These are phyloP conservation scores for Rhodotorula mucilaginosa DNA, from an alignment of 1,284 basidiomycete species.

Conservation along the genomic window DNA sequence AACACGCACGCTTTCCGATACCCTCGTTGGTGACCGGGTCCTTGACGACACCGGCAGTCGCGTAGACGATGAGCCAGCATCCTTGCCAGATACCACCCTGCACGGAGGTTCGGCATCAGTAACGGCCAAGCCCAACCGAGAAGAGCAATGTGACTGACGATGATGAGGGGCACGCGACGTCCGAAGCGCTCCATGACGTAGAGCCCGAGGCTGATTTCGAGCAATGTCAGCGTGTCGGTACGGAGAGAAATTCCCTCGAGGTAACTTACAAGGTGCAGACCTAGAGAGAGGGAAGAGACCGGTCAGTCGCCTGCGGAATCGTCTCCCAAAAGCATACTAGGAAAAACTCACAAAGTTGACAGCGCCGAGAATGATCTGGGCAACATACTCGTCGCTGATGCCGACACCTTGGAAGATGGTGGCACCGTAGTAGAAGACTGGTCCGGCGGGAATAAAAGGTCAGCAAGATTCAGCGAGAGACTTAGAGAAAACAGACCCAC, in stretches of 20 bases:
- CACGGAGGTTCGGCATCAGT: too few relatives aligned
- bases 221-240: background rate
- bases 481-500: conserved; percentile 39
- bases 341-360: conserved; percentile 68
- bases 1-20: conserved; percentile 47
- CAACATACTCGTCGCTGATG: conserved; percentile 64
- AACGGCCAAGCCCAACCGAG: too few relatives aligned
- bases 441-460: background rate
- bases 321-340: background rate
- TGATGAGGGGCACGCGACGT: conserved; percentile 61
- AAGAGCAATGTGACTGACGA: conserved; percentile 35
- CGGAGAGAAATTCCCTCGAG: background rate
- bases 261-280: background rate
- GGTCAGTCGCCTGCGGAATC: conserved; percentile 41
- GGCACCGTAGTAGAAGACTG: conserved; percentile 59
- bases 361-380: conserved; percentile 66
- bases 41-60: conserved; percentile 67
- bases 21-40: conserved; percentile 55
- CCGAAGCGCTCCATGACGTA: conserved; percentile 70
- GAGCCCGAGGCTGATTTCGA: conserved; percentile 54
- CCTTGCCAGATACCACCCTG: conserved; percentile 66
- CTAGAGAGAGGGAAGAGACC: background rate
- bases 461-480: background rate
- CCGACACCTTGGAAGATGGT: conserved; percentile 62
- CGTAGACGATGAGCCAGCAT: conserved; percentile 73